Base-by-base conservation (phyloP, 441 rosid species). In the Populus hybrid region DNA sequence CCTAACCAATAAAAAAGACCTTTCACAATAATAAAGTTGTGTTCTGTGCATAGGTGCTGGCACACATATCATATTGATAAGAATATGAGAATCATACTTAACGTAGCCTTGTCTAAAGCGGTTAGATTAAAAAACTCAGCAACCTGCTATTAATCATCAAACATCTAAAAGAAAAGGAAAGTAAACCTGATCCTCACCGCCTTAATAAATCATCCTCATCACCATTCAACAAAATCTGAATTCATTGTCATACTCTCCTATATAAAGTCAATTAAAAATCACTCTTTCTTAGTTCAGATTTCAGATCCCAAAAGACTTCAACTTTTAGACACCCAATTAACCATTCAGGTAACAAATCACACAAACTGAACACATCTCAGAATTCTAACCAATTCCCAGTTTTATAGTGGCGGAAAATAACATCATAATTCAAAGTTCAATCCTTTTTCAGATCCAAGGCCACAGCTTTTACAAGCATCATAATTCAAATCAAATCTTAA, bases 371-470 rank as follows among this genome's bases (percentile, higher is more conserved):
- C 56, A 61, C 14, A 61, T 61, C 65, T 61, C 29, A 24, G 18
- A 73, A 21, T 20, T 21, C 72, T 28, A 33, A 9, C 36, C 10
- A 68, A 59, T 7, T 73, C 69, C 40, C 69, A 36, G 28, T 33
- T 50, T 11, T 53, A 9, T 20, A 21, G 6, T 8, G 65, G 23
- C 65, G 9, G 28, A 61, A 21, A 61, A 21, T 61, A 61, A 21
- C 65, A 61, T 61, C 26, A 61, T 9, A 61, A 61, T 61, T 21
- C 65, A 23, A 61, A 21, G 6, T 21, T 21, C 65, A 23, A 61
- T 61, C 65, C 65, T 9, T 45, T 68, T 72, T 42, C 73, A 77
- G 87, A 89, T 83, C 90, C 33, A 21, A 65, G 64, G 4, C 63
- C 23, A 42, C 9, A 67, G 12, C 38, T 11, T 72, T 8, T 64